These are phyloP conservation scores for Starmerella potacharoeniae DNA, from an alignment of 805 yeast genomes.

Conservation along the genomic window DNA sequence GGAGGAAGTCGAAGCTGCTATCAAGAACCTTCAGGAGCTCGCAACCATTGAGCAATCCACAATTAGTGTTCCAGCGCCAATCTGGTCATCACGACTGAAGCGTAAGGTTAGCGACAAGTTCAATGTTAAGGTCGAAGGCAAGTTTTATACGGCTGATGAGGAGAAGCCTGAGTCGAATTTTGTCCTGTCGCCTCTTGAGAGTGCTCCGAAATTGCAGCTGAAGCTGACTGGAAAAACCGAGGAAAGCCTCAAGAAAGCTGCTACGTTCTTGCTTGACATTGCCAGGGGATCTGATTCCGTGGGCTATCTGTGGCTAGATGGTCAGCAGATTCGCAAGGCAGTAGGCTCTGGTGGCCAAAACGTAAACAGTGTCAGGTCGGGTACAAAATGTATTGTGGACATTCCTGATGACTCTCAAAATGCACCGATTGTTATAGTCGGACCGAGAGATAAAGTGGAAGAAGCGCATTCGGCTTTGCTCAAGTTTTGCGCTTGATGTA, in stretches of 20 bases:
- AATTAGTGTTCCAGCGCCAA: background rate
- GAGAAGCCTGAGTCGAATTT: background rate
- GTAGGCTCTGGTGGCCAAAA: constrained; percentile 70
- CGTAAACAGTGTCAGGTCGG: constrained; percentile 48
- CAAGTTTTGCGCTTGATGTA: background rate
- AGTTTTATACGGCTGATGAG: background rate
- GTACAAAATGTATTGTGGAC: constrained; percentile 29
- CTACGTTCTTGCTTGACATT: constrained; percentile 39
- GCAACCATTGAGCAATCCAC: constrained; percentile 16
- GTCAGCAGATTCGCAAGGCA: constrained; percentile 30
- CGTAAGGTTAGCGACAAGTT: constrained; percentile 18
- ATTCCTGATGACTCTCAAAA: constrained; percentile 8
- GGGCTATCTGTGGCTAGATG: constrained; percentile 54
- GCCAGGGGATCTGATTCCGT: constrained; percentile 33
- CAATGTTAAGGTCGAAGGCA: background rate
- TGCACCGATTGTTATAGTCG: constrained; percentile 9
- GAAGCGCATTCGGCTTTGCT: constrained; percentile 11
- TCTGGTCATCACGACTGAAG: constrained; percentile 29
- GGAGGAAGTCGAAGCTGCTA: constrained; percentile 52
- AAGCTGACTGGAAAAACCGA: constrained; percentile 40
- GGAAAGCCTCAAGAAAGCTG: constrained; percentile 43
- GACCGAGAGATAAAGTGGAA: constrained; percentile 11
- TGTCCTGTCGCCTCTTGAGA: background rate
- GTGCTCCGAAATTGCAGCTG: background rate
- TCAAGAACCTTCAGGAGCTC: constrained; percentile 46